Evolutionary conservation across 441 rosid species (phyloP).

Genomic region (Adansonia madagascariensis): DNA sequence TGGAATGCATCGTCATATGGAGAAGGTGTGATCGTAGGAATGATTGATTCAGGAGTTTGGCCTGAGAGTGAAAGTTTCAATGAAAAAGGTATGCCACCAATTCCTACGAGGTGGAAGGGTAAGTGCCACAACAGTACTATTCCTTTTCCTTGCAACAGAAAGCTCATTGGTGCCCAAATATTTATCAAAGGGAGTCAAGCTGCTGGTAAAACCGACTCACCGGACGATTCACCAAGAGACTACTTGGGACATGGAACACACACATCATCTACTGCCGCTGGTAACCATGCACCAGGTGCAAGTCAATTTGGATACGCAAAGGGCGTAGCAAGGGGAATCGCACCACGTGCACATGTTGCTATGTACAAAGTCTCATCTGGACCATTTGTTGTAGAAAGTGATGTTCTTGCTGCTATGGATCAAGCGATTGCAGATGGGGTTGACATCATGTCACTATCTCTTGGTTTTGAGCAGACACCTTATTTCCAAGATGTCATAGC

Average conservation of each 20-base stretch:
- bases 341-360: constrained; percentile 39
- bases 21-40: constrained; percentile 38
- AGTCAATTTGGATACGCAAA: constrained; percentile 40
- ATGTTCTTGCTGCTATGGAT: constrained; percentile 47
- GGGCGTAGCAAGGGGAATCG: constrained; percentile 40
- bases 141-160: constrained; percentile 45
- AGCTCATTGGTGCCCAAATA: constrained; percentile 42
- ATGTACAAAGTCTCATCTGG: constrained; percentile 42
- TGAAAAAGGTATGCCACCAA: constrained; percentile 43
- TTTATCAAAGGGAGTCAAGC: constrained; percentile 39
- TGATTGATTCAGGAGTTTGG: constrained; percentile 50
- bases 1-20: constrained; percentile 38
- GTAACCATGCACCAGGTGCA: constrained; percentile 30
- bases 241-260: constrained; percentile 51
- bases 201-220: constrained; percentile 29
- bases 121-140: constrained; percentile 44
- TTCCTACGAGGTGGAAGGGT: constrained; percentile 50
- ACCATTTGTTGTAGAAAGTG: constrained; percentile 22
- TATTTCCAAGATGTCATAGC: constrained; percentile 36
- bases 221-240: constrained; percentile 45
- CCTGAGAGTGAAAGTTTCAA: constrained; percentile 50
- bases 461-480: constrained; percentile 33
- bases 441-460: constrained; percentile 41
- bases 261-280: constrained; percentile 60
- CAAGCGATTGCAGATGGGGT: constrained; percentile 47